Percentiles rank a stretch among this genome's conserved stretches.
phyloP scores from a whole-genome alignment of 2,329 filamentous ascomycete species.

The Venturia carpophila region DNA sequence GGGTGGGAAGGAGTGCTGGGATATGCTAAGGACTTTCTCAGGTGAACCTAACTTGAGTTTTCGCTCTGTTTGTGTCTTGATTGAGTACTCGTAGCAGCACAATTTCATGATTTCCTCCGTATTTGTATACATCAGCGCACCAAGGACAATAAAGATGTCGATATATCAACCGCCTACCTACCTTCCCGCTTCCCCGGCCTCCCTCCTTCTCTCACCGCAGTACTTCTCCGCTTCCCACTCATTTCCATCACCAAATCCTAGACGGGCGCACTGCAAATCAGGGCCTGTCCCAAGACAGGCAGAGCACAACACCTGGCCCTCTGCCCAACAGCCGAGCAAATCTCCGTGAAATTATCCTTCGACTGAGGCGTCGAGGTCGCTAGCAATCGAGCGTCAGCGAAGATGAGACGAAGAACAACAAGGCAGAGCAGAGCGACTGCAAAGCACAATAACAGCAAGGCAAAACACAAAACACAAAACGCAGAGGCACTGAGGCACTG shows the following conservation, averaged over 20 bases:
- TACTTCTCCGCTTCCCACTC: background rate
- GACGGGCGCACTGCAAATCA: constrained; percentile 29
- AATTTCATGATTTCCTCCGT: background rate
- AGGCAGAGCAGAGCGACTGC: too few relatives aligned
- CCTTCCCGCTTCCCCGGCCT: background rate
- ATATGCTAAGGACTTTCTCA: too few relatives aligned
- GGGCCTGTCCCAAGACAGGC: constrained; percentile 37
- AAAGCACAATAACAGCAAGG: too few relatives aligned
- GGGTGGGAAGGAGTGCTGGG: too few relatives aligned
- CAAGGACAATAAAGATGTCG: background rate
- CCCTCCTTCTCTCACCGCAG: background rate
- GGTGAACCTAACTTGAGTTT: too few relatives aligned
- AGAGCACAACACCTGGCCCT: constrained; percentile 51
- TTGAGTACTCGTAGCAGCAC: background rate
- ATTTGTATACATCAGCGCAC: background rate
- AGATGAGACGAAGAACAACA: too few relatives aligned
- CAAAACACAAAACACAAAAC: too few relatives aligned
- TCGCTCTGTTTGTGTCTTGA: background rate
- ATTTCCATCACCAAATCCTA: background rate
- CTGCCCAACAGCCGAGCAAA: constrained; percentile 45
- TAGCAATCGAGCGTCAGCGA: constrained; percentile 23
- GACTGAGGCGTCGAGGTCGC: constrained; percentile 32
- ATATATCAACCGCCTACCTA: background rate
- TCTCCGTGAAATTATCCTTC: constrained; percentile 38
- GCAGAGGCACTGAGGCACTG: background rate